Base-by-base conservation (phyloP, 108 stramenopile genomes). In the Parietichytrium sp. region DNA sequence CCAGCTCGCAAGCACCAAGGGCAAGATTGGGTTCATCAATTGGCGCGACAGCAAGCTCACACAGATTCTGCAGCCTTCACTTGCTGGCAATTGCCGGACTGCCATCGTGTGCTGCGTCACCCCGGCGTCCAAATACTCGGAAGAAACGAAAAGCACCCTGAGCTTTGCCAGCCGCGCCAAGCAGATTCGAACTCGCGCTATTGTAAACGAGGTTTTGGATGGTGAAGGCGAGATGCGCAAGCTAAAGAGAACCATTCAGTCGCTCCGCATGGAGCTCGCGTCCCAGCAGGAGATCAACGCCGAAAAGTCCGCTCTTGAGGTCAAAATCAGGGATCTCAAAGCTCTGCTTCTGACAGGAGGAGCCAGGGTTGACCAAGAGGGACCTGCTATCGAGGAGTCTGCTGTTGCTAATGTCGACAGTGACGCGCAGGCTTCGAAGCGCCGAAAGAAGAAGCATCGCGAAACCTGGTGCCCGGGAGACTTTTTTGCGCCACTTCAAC, bases 71-170 rank as follows among this genome's bases (percentile, higher is more conserved):
- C 97, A 99, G 89, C 96, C 98, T 1, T 92, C 93, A 30, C 87
- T 99, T 7, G 91, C 91, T 23, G 97, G 97, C 8, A 97, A 98
- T 89, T 95, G 97, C 30, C 86, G 91, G 53, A 93, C 94, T 79
- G 95, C 97, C 26, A 92, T 98, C 79, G 88, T 99, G 54, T 98
- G 97, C 82, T 97, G 97, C 84, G 93, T 94, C 27, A 96, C 96
- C 16, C 88, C 94, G 3, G 88, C 93, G 8, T 91, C 91, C 30
- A 79, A 84, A 3, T 97, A 91, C 87, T 49, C 93, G 77, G 96
- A 97, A 88, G 98, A 99, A 85, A 98, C 97, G 6, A 86, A 91
- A 31, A 94, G 95, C 16, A 98, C 98, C 3, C 89, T 99, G 33
- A 87, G 91, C 81, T 99, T 99, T 86, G 98, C 96, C 1, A 84